phyloP scores from a whole-genome alignment of 805 yeast genomes.

The Kodamaea lidongshanica region DNA sequence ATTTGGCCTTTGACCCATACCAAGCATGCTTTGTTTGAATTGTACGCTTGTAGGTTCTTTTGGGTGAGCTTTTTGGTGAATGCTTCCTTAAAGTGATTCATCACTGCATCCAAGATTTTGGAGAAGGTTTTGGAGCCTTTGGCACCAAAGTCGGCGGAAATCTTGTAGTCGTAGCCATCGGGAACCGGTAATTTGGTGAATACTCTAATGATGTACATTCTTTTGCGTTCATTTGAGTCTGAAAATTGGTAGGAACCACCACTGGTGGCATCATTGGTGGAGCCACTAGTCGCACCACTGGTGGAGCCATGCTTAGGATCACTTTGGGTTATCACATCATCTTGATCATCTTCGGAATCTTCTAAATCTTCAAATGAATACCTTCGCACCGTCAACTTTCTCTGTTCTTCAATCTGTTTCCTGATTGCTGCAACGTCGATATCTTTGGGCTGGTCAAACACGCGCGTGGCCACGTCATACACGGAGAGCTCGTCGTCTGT shows the following conservation, averaged over 20 bases:
- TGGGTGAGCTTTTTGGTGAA: conserved; percentile 9
- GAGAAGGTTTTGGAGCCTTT: conserved; percentile 25
- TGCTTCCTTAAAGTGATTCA: conserved; percentile 7
- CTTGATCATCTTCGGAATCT: conserved; percentile 4
- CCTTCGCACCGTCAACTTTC: conserved; percentile 1
- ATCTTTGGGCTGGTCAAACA: conserved; percentile 2
- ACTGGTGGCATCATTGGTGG: background rate
- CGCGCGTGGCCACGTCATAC: conserved; percentile 1
- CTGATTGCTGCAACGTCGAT: conserved; percentile 7
- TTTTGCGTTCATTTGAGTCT: conserved; percentile 19
- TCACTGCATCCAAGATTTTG: conserved; percentile 16
- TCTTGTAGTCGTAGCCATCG: conserved; percentile 3
- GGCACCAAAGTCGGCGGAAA: conserved; percentile 15
- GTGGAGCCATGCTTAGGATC: background rate
- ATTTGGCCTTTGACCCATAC: conserved; percentile 37
- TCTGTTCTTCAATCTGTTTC: conserved; percentile 5
- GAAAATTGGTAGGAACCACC: conserved; percentile 17
- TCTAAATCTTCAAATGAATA: conserved; percentile 1
- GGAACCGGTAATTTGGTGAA: conserved; percentile 21
- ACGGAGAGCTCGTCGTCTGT: conserved; percentile 3
- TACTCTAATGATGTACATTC: conserved; percentile 26
- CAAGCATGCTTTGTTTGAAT: conserved; percentile 15
- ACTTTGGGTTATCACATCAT: background rate
- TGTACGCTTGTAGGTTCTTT: conserved; percentile 5
- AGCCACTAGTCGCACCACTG: background rate